Base-by-base conservation (phyloP, 1,284 basidiomycete genomes). In the Heterobasidion annosum region DNA sequence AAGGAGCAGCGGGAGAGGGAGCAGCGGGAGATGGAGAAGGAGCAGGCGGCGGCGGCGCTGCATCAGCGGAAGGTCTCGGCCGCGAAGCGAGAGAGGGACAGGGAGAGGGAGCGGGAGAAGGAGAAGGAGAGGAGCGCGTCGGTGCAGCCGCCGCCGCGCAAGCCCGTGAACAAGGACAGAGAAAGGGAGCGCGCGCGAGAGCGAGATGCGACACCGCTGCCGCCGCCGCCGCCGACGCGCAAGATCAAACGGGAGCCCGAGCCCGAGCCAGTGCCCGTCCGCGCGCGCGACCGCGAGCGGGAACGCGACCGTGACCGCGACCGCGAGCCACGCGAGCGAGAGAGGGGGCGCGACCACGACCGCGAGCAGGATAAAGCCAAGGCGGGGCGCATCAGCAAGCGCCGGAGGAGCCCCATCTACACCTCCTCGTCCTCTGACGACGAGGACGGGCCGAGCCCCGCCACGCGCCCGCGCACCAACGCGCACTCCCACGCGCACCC, bases 341-440 rank as follows among this genome's bases (percentile, higher is more conserved):
- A 43, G 40, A 0, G 40, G 12, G 13, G 8, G 2, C 40, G 40
- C 16, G 15, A 51, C 49, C 8, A 34, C 50, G 25, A 25, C 3
- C 25, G 4, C 4, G 25, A 25, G 33, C 25, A 25, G 25, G 25
- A 25, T 3, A 58, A 63, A 51, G 60, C 69, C 19, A 73, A 65
- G 53, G 57, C 65, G 37, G 68, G 56, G 34, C 58, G 59, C 4
- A 54, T 58, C 34, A 47, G 46, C 32, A 49, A 58, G 42, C 71
- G 75, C 34, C 73, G 75, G 43, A 69, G 67, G 48, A 75, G 75
- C 2, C 78, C 77, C 25, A 25, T 25, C 25, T 25, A 25, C 1
- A 74, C 79, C 52, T 83, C 79, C 60, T 83, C 83, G 2, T 82
- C 81, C 2, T 83, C 82, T 1, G 79, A 82, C 51, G 82, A 83